phyloP scores from a whole-genome alignment of 495 filamentous ascomycete species.

The Barbatosphaeria neglecta region DNA sequence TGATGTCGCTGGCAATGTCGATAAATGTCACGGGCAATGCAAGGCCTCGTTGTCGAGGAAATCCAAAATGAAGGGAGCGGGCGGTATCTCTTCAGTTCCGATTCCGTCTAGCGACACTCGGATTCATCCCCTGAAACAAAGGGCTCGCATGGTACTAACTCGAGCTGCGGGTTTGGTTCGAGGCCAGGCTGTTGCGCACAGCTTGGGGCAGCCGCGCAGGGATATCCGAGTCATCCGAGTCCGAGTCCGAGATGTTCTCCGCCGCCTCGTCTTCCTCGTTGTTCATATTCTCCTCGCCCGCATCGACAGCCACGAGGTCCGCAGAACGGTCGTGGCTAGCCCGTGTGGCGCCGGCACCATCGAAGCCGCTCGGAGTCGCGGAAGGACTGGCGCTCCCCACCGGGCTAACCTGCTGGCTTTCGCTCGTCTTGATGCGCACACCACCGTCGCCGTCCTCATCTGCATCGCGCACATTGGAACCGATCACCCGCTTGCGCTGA shows the following conservation, averaged over 20 bases:
- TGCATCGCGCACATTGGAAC: conserved; percentile 19
- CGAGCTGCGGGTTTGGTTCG: not conserved
- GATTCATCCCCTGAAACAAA: not conserved
- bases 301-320: not conserved
- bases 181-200: conserved; percentile 7
- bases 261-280: conserved; percentile 1
- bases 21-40: no score
- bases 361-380: no score
- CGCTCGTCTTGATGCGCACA: not conserved
- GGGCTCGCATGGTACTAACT: not conserved
- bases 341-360: no score
- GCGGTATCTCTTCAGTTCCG: no score
- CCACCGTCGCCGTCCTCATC: conserved; percentile 4
- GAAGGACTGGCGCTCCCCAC: not conserved
- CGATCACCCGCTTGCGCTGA: conserved; percentile 9
- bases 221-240: conserved; percentile 30
- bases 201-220: conserved; percentile 25
- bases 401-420: not conserved
- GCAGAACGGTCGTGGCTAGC: not conserved
- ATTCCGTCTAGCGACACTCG: not conserved
- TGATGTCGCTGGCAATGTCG: no score
- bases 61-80: no score
- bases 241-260: conserved; percentile 18
- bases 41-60: no score
- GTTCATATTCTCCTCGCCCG: not conserved